A percentile compares a stretch with the other conserved stretches of the same genome.
These are phyloP conservation scores for Corymbia calophylla DNA, from an alignment of 441 rosid species.

Conservation along the genomic window DNA sequence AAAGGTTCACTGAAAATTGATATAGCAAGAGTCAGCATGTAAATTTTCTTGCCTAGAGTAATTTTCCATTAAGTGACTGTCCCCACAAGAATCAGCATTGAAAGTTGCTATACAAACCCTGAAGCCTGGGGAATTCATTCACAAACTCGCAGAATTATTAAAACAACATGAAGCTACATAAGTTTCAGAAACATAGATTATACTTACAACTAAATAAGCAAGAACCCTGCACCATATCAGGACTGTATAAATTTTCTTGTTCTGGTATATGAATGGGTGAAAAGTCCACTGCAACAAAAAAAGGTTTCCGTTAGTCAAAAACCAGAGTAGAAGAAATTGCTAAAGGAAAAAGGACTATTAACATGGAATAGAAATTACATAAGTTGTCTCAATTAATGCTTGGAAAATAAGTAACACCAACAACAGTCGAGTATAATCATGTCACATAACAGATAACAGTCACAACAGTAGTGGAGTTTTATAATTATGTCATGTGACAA, in stretches of 20 bases:
- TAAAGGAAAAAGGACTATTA: not conserved
- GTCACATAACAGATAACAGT: not conserved
- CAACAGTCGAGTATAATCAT: not conserved
- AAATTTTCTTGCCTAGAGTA: not conserved
- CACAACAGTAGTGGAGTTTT: not conserved
- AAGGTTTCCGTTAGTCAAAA: no score
- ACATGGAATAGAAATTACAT: not conserved
- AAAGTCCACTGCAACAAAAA: not conserved
- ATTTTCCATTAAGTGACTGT: not conserved
- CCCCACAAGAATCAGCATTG: not conserved
- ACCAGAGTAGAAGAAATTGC: not conserved
- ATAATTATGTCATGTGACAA: not conserved
- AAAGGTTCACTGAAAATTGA: not conserved
- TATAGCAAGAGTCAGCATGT: not conserved
- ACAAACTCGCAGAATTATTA: not conserved
- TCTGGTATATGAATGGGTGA: not conserved
- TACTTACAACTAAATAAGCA: not conserved
- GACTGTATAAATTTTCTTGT: not conserved
- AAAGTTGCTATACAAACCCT: not conserved
- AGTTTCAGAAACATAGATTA: not conserved
- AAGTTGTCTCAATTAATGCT: not conserved
- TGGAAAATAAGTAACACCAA: not conserved
- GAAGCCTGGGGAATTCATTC: not conserved
- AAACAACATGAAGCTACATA: not conserved
- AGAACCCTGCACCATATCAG: not conserved